phyloP scores from a whole-genome alignment of 371 early-diverging fungal genomes.

The Mucor mucedo region DNA sequence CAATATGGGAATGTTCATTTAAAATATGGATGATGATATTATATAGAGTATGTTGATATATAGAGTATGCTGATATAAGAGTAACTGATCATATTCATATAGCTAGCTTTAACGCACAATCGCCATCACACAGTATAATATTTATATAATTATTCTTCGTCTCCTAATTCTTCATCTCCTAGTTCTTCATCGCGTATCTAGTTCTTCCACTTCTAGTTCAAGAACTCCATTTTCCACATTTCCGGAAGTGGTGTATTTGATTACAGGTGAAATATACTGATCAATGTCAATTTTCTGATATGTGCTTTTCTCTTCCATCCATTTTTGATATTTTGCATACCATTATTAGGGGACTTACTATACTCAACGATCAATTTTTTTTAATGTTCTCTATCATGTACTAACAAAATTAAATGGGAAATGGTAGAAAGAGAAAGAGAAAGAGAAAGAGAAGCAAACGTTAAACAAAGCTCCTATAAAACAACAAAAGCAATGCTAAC shows the following conservation, averaged over 20 bases:
- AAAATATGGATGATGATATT: conserved; percentile 14
- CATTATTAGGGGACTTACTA: conserved; percentile 12
- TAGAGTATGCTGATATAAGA: conserved; percentile 10
- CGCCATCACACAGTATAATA: conserved; percentile 2
- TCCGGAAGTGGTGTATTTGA: conserved; percentile 2
- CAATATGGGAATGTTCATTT: conserved; percentile 10
- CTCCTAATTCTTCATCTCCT: conserved; percentile 1
- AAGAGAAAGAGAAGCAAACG: conserved; percentile 22
- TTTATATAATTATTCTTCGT: conserved; percentile 7
- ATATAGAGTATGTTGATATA: too few species aligned
- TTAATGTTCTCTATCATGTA: conserved; percentile 7
- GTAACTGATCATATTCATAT: conserved; percentile 10
- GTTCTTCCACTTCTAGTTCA: conserved; percentile 11
- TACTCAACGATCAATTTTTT: conserved; percentile 17
- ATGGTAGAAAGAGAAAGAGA: conserved; percentile 20
- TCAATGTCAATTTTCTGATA: conserved; percentile 8
- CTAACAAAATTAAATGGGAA: conserved; percentile 13
- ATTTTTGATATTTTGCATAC: conserved; percentile 19
- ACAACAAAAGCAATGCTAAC: conserved; percentile 2
- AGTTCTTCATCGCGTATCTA: conserved; percentile 10
- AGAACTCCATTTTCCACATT: conserved; percentile 3
- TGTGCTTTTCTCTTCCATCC: conserved; percentile 6
- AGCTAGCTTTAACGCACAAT: conserved; percentile 10
- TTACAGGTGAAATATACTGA: conserved; percentile 15
- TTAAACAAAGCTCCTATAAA: conserved; percentile 17